Evolutionary conservation across 805 yeast species (phyloP).

Genomic region (Saturnispora quitensis): DNA sequence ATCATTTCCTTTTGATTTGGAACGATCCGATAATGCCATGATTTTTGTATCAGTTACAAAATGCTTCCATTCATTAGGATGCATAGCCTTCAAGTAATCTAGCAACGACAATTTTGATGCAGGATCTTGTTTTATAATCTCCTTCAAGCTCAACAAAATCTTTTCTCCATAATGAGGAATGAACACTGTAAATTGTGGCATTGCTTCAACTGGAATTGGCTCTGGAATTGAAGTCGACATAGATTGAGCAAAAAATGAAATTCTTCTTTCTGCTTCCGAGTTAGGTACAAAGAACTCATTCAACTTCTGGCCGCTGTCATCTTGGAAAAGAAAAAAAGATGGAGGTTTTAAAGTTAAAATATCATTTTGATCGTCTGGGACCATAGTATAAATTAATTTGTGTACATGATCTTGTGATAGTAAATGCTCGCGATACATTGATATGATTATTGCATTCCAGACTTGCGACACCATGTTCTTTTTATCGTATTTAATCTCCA

Average conservation of each 20-base stretch:
- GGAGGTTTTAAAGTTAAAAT: slow-evolving; percentile 31
- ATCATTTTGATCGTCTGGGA: slow-evolving; percentile 42
- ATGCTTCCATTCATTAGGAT: slow-evolving; percentile 70
- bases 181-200: slow-evolving; percentile 44
- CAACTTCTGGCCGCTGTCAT: slow-evolving; percentile 32
- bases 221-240: slow-evolving; percentile 40
- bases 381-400: slow-evolving; percentile 29
- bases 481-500: slow-evolving; percentile 35
- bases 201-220: slow-evolving; percentile 37
- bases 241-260: slow-evolving; percentile 46
- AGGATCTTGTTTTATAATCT: slow-evolving; percentile 37
- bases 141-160: slow-evolving; percentile 35
- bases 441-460: slow-evolving; percentile 46
- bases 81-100: slow-evolving; percentile 67
- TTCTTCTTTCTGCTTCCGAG: slow-evolving; percentile 43
- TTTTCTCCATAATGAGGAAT: slow-evolving; percentile 47
- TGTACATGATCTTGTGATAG: slow-evolving; percentile 42
- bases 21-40: slow-evolving; percentile 28
- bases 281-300: slow-evolving; percentile 35
- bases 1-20: slow-evolving; percentile 26
- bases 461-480: slow-evolving; percentile 36
- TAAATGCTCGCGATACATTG: slow-evolving; percentile 47
- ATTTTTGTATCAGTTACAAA: slow-evolving; percentile 71
- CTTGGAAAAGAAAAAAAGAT: slow-evolving; percentile 39
- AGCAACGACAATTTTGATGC: slow-evolving; percentile 48